Evolutionary conservation across 106 monocot species (phyloP).

Genomic region (Chionographis japonica): DNA sequence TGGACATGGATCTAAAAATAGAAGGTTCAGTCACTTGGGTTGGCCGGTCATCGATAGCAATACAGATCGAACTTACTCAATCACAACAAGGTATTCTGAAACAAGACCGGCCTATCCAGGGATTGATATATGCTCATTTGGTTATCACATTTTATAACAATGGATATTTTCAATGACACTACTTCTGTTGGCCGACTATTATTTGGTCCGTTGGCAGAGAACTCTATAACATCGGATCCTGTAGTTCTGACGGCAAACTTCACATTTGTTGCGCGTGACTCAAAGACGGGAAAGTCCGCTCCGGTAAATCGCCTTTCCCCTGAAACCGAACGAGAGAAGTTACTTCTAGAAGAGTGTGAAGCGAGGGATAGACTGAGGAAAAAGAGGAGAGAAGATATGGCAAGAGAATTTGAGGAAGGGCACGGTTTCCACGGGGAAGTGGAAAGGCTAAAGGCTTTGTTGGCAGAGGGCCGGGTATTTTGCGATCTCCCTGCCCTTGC

Average conservation of each 20-base stretch:
- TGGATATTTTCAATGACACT: no score
- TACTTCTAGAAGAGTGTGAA: slow-evolving; percentile 63
- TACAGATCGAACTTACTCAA: slow-evolving; percentile 90
- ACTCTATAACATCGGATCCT: slow-evolving; percentile 32
- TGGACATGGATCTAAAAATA: slow-evolving; percentile 82
- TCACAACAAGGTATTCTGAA: slow-evolving; percentile 36
- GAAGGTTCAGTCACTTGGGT: slow-evolving; percentile 89
- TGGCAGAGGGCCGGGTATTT: slow-evolving; percentile 85
- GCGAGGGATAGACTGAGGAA: slow-evolving; percentile 62
- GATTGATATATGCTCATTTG: background rate
- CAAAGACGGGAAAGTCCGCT: slow-evolving; percentile 85
- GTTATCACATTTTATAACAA: background rate
- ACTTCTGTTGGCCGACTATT: background rate
- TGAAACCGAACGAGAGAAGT: slow-evolving; percentile 70
- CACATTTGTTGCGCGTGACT: slow-evolving; percentile 95
- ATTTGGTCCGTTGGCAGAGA: slow-evolving; percentile 24
- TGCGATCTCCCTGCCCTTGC: slow-evolving; percentile 93
- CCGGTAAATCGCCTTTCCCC: slow-evolving; percentile 82
- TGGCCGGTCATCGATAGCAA: slow-evolving; percentile 90
- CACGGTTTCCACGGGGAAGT: slow-evolving; percentile 44
- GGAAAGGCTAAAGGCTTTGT: slow-evolving; percentile 47
- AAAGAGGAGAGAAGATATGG: slow-evolving; percentile 65
- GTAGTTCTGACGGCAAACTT: slow-evolving; percentile 84
- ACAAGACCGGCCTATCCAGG: background rate
- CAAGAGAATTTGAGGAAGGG: slow-evolving; percentile 46